Evolutionary conservation across 73 alveolate genomes (phyloP).

Genomic region (Paraurostyla sp.): DNA sequence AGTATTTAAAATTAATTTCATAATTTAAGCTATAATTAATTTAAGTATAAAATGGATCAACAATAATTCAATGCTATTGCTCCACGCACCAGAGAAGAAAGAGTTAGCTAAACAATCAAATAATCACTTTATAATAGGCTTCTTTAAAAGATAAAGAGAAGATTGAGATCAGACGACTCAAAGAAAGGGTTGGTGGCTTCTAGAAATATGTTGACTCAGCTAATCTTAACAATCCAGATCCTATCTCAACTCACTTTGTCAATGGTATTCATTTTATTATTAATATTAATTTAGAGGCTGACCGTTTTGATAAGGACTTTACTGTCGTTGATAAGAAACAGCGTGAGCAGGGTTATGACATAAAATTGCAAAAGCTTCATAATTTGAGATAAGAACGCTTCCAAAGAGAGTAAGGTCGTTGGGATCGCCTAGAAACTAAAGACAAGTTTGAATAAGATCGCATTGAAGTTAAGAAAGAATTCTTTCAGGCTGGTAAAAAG

Average conservation of each 20-base stretch:
- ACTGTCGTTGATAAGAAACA: constrained; percentile 45
- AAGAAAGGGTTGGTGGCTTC: constrained; percentile 70
- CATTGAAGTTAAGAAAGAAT: constrained; percentile 79
- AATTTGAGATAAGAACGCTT: constrained; percentile 44
- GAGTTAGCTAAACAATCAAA: not conserved
- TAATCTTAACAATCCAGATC: constrained; percentile 68
- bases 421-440: constrained; percentile 56
- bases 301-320: constrained; percentile 63
- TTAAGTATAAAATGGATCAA: not conserved
- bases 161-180: constrained; percentile 60
- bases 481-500: constrained; percentile 89
- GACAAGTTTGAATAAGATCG: constrained; percentile 40
- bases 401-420: constrained; percentile 36
- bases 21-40: not conserved
- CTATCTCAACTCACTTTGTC: constrained; percentile 61
- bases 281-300: constrained; percentile 43
- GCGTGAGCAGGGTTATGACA: constrained; percentile 42
- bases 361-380: not conserved
- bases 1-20: not conserved
- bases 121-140: constrained; percentile 41
- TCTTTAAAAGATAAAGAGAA: constrained; percentile 74
- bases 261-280: not conserved
- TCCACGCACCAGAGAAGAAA: constrained; percentile 79
- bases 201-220: constrained; percentile 76
- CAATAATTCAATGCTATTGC: constrained; percentile 54